Conservation (phyloP, 2,329 filamentous ascomycete genomes). For the Beauveria sp. region DNA sequence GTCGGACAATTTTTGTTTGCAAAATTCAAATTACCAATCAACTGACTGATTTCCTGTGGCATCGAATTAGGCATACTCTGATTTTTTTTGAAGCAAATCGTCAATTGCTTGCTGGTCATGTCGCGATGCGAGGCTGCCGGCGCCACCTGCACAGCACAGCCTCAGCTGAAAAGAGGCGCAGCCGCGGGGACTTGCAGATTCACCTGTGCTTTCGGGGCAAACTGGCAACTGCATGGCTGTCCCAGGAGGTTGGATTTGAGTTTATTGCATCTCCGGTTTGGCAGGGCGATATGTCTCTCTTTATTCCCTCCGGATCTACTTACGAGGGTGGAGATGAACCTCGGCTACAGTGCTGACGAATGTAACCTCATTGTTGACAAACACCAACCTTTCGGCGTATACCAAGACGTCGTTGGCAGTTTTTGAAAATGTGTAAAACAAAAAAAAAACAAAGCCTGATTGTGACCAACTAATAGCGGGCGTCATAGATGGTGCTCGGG, state of each 20-base stretch:
- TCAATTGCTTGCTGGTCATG: neutral
- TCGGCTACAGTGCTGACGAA: too few species aligned
- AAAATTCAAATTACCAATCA: neutral
- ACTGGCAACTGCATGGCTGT: neutral
- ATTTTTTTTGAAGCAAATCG: neutral
- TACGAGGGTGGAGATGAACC: too few species aligned
- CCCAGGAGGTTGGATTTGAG: neutral
- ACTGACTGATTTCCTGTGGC: neutral
- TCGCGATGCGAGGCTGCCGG: neutral
- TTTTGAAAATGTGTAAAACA: too few species aligned
- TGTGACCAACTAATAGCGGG: too few species aligned
- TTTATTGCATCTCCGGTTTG: neutral
- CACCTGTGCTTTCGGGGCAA: neutral
- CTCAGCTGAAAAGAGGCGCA: conserved; percentile 7
- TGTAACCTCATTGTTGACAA: too few species aligned
- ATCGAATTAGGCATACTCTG: neutral
- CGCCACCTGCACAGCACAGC: neutral
- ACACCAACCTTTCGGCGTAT: neutral
- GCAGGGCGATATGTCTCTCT: neutral
- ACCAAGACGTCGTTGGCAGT: neutral
- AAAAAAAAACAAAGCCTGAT: too few species aligned
- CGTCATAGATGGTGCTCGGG: neutral
- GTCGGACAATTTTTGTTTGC: neutral
- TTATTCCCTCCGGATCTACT: neutral
- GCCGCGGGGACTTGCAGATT: neutral